Evolutionary conservation across 2,329 filamentous ascomycete genomes (phyloP), one percentile per base, ranked within the genome.

Genomic region (Fusarium sp.): DNA sequence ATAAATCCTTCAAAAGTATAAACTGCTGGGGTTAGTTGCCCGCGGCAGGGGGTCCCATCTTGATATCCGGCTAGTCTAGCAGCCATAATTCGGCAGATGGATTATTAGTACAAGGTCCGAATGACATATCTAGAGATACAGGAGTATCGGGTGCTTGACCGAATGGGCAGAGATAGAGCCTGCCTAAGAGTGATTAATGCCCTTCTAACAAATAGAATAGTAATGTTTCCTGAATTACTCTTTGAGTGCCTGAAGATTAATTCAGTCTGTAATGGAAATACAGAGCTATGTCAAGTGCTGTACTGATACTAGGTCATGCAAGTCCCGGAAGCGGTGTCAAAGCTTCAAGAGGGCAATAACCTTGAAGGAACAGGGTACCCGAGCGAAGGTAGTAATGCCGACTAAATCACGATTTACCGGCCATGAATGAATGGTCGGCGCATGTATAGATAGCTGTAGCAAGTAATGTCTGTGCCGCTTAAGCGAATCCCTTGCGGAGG

Each of bases 301-400:
- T 18, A 18, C 15, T 38, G 3, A 20, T 42, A n/a, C 39, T n/a
- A 42, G 20, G 22, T 14, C 5, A 14, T 14, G 8, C 7, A 14
- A 14, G 6, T 15, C 20, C 12, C 2, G 22, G 7, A 22, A n/a
- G 12, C 7, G 13, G 8, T 15, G 20, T 3, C n/a, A 42, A 4
- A 14, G 9, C 13, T 13, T n/a, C n/a, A 14, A 3, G 22, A 42
- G 11, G 12, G 12, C 5, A n/a, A n/a, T 13, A n/a, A 2, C 0
- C 36, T 18, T 38, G 8, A 38, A 38, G 17, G 36, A 11, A 10
- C 17, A 18, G 11, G 36, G 36, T 18, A 38, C 13, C 7, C 8
- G 11, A 24, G 15, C 8, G 3, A 31, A 11, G 31, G 11, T 17
- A 1, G 15, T 17, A 24, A 9, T 24, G 9, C 6, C 42, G 42